Percentiles rank a stretch among this genome's conserved stretches.
Conservation (phyloP, 140 eudicot species). For the Senecio squalidus region DNA sequence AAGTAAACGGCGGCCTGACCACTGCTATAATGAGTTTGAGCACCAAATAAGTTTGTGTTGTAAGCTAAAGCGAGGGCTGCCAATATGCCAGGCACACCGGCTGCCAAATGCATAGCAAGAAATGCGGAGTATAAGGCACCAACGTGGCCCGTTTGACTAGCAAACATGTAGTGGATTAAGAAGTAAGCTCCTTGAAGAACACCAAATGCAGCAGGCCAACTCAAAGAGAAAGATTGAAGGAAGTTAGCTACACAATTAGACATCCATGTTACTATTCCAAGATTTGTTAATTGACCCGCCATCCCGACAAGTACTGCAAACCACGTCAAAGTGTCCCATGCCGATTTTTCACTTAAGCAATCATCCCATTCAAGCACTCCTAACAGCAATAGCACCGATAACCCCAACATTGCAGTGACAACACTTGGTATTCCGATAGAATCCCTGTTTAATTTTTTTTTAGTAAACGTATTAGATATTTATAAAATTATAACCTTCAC, state of each 20-base stretch:
- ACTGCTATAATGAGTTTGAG: conserved; percentile 85
- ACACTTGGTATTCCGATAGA: conserved; percentile 65
- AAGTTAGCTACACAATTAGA: conserved; percentile 52
- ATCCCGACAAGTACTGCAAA: conserved; percentile 82
- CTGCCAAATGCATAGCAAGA: conserved; percentile 69
- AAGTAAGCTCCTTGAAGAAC: conserved; percentile 77
- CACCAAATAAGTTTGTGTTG: conserved; percentile 80
- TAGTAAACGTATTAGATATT: conserved; percentile 9
- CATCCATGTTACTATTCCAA: conserved; percentile 85
- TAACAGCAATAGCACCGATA: conserved; percentile 52
- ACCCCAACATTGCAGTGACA: conserved; percentile 81
- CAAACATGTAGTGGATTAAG: conserved; percentile 75
- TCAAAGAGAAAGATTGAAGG: conserved; percentile 47
- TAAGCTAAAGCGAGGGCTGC: conserved; percentile 74
- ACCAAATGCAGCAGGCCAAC: conserved; percentile 65
- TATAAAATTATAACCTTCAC: neutral
- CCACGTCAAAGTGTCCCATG: conserved; percentile 93
- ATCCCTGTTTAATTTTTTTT: conserved; percentile 57
- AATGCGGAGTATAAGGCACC: conserved; percentile 86
- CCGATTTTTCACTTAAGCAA: conserved; percentile 75
- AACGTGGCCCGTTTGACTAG: conserved; percentile 92
- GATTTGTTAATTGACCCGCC: conserved; percentile 74
- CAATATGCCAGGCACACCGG: conserved; percentile 61
- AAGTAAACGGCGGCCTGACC: conserved; percentile 91
- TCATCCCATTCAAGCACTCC: conserved; percentile 90